Evolutionary conservation across 352 stramenopile genomes (phyloP), one percentile per base, ranked within the genome.

Genomic region (Globisporangium heterothallicum): DNA sequence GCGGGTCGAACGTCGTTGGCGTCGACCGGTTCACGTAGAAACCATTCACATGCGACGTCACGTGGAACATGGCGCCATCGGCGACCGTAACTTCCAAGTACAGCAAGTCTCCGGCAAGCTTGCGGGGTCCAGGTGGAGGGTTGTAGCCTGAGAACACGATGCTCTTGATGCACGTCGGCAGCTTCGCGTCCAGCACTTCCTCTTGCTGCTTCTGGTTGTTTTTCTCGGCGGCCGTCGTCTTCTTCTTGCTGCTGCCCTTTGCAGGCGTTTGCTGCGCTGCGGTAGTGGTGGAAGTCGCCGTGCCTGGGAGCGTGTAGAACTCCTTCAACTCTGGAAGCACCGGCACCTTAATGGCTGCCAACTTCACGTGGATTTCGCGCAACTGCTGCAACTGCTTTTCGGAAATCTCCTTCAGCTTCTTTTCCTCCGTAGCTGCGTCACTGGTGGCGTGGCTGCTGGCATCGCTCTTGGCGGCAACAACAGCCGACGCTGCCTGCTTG

Each of bases 61-160:
- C 74, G 56, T 94, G 70, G 51, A 90, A 78, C 26, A 77, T 64
- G 0, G 58, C 64, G 56, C 75, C 75, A 56, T 97, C 87, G 21
- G 86, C 66, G 21, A 74, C 77, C 32, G 56, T 63, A 25, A 97
- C 80, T 61, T 98, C 89, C 29, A 98, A 63, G 68, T 99, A 99
- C 22, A 97, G 61, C 38, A 98, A 72, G 61, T 99, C 96, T 35
- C 93, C 94, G 0, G 91, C 73, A 25, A 97, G 74, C 59, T 91
- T 89, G 57, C 96, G 91, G 45, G 83, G 83, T 18, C 85, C 68
- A 24, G 96, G 94, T n/a, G 94, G 94, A 29, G 94, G 89, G 70
- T 98, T 97, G 73, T 96, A 98, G 41, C 91, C 92, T 56, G 86
- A 97, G 52, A 97, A 92, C 35, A 88, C 71, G 55, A 98, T 95